Base-by-base conservation (phyloP, 73 alveolate species). In the Uronychia setigera region DNA sequence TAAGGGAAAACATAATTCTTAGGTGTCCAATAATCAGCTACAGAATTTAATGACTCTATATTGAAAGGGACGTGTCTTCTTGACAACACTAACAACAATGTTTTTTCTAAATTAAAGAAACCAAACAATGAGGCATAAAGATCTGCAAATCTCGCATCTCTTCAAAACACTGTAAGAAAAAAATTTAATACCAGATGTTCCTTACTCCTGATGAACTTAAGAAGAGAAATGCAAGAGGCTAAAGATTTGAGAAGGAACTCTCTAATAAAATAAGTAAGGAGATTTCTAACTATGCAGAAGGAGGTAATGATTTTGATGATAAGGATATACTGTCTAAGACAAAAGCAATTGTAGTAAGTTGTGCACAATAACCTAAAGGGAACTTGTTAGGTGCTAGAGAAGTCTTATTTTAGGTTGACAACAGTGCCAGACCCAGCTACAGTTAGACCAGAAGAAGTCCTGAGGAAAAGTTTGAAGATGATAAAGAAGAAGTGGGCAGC, bases 361-460 rank as follows among this genome's bases (percentile, higher is more conserved):
- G 25, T 9, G 0, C 31, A 1, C 31, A 5, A 82, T 60, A 29
- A 25, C 29, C n/a, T n/a, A n/a, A 59, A 86, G 88, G 92, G 96
- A 32, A 92, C 98, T 28, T 88, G 97, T 84, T 87, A 85, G 25
- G 88, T 85, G 33, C 80, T 95, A 25, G 98, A 95, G 83, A 95
- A 95, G 76, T 87, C 95, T 25, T 95, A 93, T 86, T 94, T 87
- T 81, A 84, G 98, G 32, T 78, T 95, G 74, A 94, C 95, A 1
- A 87, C 93, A 19, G 94, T 82, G 58, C 97, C 97, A 26, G 96
- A 93, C 81, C 97, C 98, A 31, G 59, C 90, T 32, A 85, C 77
- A 59, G 96, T 95, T 33, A 87, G 98, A 76, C 98, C 98, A 19
- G 98, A 95, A 76, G 83, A 87, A 32, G 78, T 95, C 1, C 81